Conservation (phyloP, 2,329 filamentous ascomycete genomes). For the Pseudogymnoascus sp. region DNA sequence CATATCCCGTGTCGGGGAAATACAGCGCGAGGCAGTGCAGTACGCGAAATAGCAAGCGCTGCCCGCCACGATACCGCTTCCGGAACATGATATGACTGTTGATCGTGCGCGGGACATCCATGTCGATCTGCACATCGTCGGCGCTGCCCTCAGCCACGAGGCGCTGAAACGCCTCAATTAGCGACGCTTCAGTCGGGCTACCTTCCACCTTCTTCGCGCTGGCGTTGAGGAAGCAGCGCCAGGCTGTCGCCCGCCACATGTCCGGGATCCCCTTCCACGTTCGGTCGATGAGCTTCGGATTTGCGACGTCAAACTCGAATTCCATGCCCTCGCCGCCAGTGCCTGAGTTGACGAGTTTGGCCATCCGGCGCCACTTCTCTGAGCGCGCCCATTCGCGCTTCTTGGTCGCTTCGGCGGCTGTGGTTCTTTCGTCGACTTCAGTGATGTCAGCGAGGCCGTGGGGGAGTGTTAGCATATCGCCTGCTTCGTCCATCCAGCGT, state of each 20-base stretch:
- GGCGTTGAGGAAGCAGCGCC: conserved; percentile 83
- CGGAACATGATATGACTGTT: conserved; percentile 97
- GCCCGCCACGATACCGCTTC: conserved; percentile 81
- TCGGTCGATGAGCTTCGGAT: conserved; percentile 78
- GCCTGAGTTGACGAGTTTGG: conserved; percentile 38
- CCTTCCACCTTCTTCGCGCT: conserved; percentile 62
- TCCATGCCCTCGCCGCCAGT: conserved; percentile 50
- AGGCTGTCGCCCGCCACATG: conserved; percentile 85
- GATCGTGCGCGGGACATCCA: conserved; percentile 93
- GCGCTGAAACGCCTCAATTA: conserved; percentile 65
- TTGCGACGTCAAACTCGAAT: conserved; percentile 73
- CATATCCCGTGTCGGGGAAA: conserved; percentile 85
- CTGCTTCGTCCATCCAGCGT: conserved; percentile 56
- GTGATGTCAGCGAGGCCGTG: conserved; percentile 49
- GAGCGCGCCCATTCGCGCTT: conserved; percentile 56
- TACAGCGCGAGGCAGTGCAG: conserved; percentile 88
- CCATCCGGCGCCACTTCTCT: conserved; percentile 64
- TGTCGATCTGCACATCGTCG: conserved; percentile 93
- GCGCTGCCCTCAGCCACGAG: conserved; percentile 69
- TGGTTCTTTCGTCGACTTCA: conserved; percentile 49
- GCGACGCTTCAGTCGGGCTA: conserved; percentile 56
- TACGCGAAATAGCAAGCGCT: conserved; percentile 85
- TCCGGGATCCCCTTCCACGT: conserved; percentile 99
- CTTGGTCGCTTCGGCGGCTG: conserved; percentile 48
- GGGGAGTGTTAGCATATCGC: conserved; percentile 57